These are phyloP conservation scores for Reticulascus tulasneorum DNA, from an alignment of 2,329 filamentous ascomycete genomes.

Conservation along the genomic window DNA sequence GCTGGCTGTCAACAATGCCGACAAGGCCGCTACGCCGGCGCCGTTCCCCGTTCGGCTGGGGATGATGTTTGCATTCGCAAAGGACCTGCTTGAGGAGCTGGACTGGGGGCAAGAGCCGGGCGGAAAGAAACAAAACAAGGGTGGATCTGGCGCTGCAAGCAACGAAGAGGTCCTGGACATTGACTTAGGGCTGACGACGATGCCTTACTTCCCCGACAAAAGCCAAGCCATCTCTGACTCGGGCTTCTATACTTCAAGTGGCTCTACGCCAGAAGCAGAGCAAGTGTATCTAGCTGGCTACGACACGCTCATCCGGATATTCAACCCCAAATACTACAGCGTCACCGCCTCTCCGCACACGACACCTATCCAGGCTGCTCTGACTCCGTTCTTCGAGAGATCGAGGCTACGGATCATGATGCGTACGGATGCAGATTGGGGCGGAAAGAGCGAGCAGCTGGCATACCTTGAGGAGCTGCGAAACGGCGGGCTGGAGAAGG, in stretches of 20 bases:
- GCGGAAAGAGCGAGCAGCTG: constrained; percentile 48
- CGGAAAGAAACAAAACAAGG: too few relatives aligned
- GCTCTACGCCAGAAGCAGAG: constrained; percentile 22
- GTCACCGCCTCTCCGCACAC: too few relatives aligned
- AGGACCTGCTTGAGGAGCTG: constrained; percentile 40
- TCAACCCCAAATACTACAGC: constrained; percentile 68
- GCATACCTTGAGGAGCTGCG: constrained; percentile 49
- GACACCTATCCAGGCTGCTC: constrained; percentile 47
- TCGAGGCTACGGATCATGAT: constrained; percentile 62
- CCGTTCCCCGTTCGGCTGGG: constrained; percentile 62
- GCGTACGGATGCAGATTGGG: constrained; percentile 59
- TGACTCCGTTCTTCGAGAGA: constrained; percentile 60
- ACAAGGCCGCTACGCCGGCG: constrained; percentile 64
- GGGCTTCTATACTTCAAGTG: constrained; percentile 34
- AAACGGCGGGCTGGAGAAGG: constrained; percentile 40
- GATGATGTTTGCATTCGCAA: constrained; percentile 68
- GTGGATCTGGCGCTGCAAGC: background rate
- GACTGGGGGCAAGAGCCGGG: background rate
- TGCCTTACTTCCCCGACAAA: constrained; percentile 74
- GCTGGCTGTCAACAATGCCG: constrained; percentile 61
- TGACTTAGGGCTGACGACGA: constrained; percentile 67
- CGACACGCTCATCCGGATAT: constrained; percentile 70
- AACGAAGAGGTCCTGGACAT: constrained; percentile 27
- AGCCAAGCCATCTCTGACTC: constrained; percentile 50
- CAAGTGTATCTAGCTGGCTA: constrained; percentile 72